A percentile compares a stretch with the other conserved stretches of the same genome.
Evolutionary conservation across 1,284 basidiomycete genomes (phyloP).

Genomic region (Naganishia albida): DNA sequence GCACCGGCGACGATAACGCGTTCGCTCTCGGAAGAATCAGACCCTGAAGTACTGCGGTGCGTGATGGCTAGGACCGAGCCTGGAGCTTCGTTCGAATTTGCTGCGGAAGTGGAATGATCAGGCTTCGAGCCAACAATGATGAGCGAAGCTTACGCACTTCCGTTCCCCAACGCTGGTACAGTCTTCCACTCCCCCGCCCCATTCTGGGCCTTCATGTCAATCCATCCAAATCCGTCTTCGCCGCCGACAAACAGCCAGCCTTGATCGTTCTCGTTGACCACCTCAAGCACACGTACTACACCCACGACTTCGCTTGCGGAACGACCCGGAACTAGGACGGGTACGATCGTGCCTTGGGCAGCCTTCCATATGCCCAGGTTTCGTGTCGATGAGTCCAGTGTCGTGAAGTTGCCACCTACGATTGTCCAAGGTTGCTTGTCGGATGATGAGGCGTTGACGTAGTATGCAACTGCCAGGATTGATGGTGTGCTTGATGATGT

Average conservation of each 20-base stretch:
- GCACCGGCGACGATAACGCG: conserved; percentile 80
- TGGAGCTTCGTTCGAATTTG: conserved; percentile 53
- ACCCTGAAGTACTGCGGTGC: conserved; percentile 54
- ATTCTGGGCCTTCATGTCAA: conserved; percentile 19
- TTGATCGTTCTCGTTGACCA: conserved; percentile 56
- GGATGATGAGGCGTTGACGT: conserved; percentile 73
- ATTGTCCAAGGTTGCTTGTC: conserved; percentile 64
- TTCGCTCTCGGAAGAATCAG: conserved; percentile 58
- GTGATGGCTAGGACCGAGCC: conserved; percentile 76
- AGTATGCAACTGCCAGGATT: conserved; percentile 83
- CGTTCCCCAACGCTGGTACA: conserved; percentile 14
- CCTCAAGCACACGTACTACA: conserved; percentile 69
- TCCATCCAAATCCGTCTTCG: conserved; percentile 11
- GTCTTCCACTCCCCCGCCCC: conserved; percentile 21
- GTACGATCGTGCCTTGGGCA: conserved; percentile 59
- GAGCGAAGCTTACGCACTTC: background rate
- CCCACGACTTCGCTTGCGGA: conserved; percentile 57
- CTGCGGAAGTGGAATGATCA: background rate
- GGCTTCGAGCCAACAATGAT: background rate
- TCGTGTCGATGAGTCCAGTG: conserved; percentile 56
- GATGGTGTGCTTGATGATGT: conserved; percentile 63
- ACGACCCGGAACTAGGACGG: conserved; percentile 51
- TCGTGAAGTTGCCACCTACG: conserved; percentile 85
- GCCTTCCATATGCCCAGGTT: conserved; percentile 73
- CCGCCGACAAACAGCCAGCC: conserved; percentile 27